Conservation (phyloP, 768 basidiomycete genomes). For the Boletus fagicola region DNA sequence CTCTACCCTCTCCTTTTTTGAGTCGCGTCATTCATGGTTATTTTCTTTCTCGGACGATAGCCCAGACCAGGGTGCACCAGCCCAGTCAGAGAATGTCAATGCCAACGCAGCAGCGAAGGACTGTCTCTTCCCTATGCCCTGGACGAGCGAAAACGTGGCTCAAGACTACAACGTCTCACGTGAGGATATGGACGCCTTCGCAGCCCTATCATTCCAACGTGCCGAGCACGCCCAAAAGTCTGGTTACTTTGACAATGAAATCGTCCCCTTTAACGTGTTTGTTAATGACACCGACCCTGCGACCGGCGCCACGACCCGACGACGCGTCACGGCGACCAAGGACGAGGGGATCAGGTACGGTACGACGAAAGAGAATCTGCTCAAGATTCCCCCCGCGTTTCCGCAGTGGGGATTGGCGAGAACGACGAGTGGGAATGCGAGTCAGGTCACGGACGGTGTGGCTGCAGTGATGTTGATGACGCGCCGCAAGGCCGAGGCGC, state of each 20-base stretch:
- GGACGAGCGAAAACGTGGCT: conserved; percentile 88
- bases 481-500: conserved; percentile 70
- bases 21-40: not conserved
- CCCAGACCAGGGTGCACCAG: conserved; percentile 62
- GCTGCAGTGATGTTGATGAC: conserved; percentile 83
- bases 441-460: conserved; percentile 84
- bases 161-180: conserved; percentile 68
- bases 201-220: conserved; percentile 72
- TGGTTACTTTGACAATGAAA: conserved; percentile 66
- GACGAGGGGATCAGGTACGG: conserved; percentile 80
- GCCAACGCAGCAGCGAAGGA: conserved; percentile 55
- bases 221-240: conserved; percentile 72
- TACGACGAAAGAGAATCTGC: conserved; percentile 62
- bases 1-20: too few relatives aligned
- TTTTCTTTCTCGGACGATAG: conserved; percentile 33
- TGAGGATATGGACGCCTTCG: conserved; percentile 72
- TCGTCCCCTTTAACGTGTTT: conserved; percentile 71
- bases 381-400: conserved; percentile 71
- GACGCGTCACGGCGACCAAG: conserved; percentile 51
- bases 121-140: conserved; percentile 76
- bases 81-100: conserved; percentile 61
- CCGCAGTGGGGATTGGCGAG: conserved; percentile 74
- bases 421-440: conserved; percentile 85
- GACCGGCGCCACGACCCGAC: conserved; percentile 45
- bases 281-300: conserved; percentile 57